phyloP scores from a whole-genome alignment of 1,139 yeast species.

The Eremothecium coryli region DNA sequence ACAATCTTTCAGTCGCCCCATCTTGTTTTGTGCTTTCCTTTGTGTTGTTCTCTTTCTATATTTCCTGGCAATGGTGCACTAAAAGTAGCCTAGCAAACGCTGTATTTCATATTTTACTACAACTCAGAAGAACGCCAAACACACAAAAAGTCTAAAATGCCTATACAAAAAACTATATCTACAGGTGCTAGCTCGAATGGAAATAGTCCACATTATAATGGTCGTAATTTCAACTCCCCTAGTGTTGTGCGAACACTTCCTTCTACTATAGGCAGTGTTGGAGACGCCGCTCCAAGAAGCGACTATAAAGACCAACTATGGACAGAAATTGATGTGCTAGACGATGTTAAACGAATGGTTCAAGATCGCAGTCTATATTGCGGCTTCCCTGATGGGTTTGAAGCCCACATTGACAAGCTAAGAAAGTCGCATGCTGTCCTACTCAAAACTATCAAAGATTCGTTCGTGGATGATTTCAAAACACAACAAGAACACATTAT shows the following conservation, averaged over 20 bases:
- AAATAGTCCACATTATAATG: too few relatives aligned
- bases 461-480: neutral
- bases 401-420: conserved; percentile 45
- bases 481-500: conserved; percentile 12
- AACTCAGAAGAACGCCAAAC: neutral
- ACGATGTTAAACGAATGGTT: conserved; percentile 66
- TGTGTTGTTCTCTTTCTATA: neutral
- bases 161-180: too few relatives aligned
- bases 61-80: neutral
- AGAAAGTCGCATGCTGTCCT: conserved; percentile 54
- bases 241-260: conserved; percentile 11
- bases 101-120: neutral
- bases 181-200: too few relatives aligned
- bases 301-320: conserved; percentile 67
- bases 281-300: conserved; percentile 43
- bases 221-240: neutral
- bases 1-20: neutral
- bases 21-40: neutral
- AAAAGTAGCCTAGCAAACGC: neutral
- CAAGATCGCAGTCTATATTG: conserved; percentile 43
- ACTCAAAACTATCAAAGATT: conserved; percentile 41
- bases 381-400: conserved; percentile 50
- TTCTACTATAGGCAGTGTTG: conserved; percentile 31
- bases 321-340: conserved; percentile 82
- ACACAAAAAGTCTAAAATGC: too few relatives aligned